Evolutionary conservation across 2,329 filamentous ascomycete species (phyloP), one percentile per base, ranked within the genome.

Genomic region (Fusarium stilboides): DNA sequence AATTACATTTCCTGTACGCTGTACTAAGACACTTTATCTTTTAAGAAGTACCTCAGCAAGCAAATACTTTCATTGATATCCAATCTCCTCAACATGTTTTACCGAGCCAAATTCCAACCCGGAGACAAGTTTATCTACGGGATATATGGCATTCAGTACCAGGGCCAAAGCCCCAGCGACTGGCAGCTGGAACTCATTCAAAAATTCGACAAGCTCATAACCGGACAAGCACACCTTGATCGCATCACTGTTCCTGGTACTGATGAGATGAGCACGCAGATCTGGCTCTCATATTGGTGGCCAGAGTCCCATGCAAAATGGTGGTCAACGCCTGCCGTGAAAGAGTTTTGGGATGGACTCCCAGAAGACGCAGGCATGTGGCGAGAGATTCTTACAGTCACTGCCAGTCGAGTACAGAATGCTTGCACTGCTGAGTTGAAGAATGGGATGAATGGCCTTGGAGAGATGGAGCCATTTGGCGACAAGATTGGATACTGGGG

Each of bases 211-310:
- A 49, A 24, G 28, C 19, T 36, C 31, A 49, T 49, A 7, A 24
- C 31, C 14, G 31, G 45, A 34, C 15, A 36, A 3, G 31, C 10
- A 0, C 31, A 49, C 15, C 19, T 49, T 36, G 45, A 49, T 1
- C 31, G 15, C 10, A 36, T 49, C 26, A 10, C 45, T 2, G 19
- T 49, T 4, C 34, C 24, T 8, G 47, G 34, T 1, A 17, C 22
- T 40, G 4, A 40, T 40, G 24, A 28, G 3, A 17, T 51, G 47
- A 51, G 34, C n/a, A n/a, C 34, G n/a, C 24, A 31, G 6, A 40
- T 51, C 6, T 40, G 47, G 47, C 47, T 51, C 24, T 40, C 34
- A 9, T 51, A 51, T 40, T 51, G 34, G 34, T 40, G 47, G 47
- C 34, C 34, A 40, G 34, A 51, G 4, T 31, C 34, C 3, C 22